Percentiles rank a stretch among this genome's conserved stretches.
phyloP scores from a whole-genome alignment of 345 rosid species.

The Brassica incana region DNA sequence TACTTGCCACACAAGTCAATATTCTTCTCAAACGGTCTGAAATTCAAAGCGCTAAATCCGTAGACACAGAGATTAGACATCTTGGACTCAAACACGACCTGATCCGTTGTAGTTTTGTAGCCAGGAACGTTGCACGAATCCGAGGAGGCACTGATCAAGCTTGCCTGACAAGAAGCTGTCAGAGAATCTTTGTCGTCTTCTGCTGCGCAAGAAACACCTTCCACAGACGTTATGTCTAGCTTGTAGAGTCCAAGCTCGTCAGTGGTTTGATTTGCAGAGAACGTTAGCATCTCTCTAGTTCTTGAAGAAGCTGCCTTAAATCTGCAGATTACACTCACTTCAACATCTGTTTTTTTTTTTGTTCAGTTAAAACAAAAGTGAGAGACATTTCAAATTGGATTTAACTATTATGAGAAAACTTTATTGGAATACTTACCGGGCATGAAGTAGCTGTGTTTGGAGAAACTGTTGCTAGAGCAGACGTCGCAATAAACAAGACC shows the following conservation, averaged over 20 bases:
- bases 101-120: conserved; percentile 66
- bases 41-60: conserved; percentile 67
- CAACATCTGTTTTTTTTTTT: conserved; percentile 57
- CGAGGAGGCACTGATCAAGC: conserved; percentile 55
- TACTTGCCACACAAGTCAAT: neutral
- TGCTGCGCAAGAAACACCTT: conserved; percentile 56
- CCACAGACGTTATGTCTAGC: conserved; percentile 75
- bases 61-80: conserved; percentile 71
- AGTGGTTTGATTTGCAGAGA: conserved; percentile 87
- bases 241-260: conserved; percentile 70
- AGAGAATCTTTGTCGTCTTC: conserved; percentile 20
- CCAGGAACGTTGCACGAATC: conserved; percentile 83
- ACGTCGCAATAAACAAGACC: conserved; percentile 95
- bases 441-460: conserved; percentile 90
- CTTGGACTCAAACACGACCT: conserved; percentile 62
- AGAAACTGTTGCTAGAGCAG: conserved; percentile 95
- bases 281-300: conserved; percentile 66
- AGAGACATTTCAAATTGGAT: neutral
- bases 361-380: neutral
- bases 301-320: conserved; percentile 60
- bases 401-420: neutral
- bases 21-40: conserved; percentile 65
- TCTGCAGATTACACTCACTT: conserved; percentile 79
- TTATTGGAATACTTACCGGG: conserved; percentile 52
- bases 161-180: conserved; percentile 64